Base-by-base conservation (phyloP, 176 grass and related monocot genomes). In the Lolium perenne region DNA sequence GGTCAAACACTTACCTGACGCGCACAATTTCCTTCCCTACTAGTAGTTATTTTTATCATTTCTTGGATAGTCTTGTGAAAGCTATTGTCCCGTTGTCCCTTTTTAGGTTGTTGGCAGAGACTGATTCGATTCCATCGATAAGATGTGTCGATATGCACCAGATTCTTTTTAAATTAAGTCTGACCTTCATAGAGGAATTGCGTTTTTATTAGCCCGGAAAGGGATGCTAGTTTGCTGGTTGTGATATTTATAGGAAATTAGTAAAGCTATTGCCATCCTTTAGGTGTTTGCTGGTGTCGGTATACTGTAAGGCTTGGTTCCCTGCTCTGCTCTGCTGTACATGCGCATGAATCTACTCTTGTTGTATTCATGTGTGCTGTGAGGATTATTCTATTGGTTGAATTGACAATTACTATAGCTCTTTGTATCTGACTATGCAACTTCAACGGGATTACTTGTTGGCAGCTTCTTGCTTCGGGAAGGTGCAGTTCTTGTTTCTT, bases 271-370 rank as follows among this genome's bases (percentile, higher is more conserved):
- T 84, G 14, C 81, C 68, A 26, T 47, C 70, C 35, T 49, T 77
- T 82, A 69, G 78, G 80, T 87, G 57, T 4, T 80, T 67, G 83
- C 49, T 83, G 57, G 58, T 80, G 75, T 59, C 22, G 48, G 46
- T 90, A 47, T 71, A 25, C 21, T 9, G 58, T 56, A 83, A 41
- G 80, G 10, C 38, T 35, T 83, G 25, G 22, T 20, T 25, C 20
- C 25, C 57, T 21, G 15, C 40, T 41, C 47, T 80, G 74, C 80
- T 51, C 48, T 76, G 3, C 47, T 76, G 72, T 48, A 84, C 84
- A 67, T 83, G 29, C 58, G 38, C 57, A 58, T 87, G 88, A 73
- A 90, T 79, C 29, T 90, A 79, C 83, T 86, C 84, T 56, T 83
- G 76, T 38, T 50, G 61, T 71, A 48, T 66, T 76, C 48, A 68